Conservation (phyloP, 176 grass and related monocot species). For the Juncus inflexus region DNA sequence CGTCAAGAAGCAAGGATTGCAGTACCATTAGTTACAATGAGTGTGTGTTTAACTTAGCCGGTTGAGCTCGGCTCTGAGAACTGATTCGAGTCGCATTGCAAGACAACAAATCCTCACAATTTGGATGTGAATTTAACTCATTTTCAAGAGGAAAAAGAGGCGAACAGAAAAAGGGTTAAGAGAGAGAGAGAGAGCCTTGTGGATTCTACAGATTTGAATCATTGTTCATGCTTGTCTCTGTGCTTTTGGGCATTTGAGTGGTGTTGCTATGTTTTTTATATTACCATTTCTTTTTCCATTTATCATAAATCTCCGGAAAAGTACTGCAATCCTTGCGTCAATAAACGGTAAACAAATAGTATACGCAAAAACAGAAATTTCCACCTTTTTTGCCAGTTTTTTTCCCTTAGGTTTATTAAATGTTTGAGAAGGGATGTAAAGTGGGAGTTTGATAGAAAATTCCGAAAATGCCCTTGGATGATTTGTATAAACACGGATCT, state of each 20-base stretch:
- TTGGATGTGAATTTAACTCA: too few species aligned
- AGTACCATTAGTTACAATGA: too few species aligned
- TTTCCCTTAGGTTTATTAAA: slow-evolving; percentile 10
- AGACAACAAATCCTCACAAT: too few species aligned
- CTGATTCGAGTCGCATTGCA: too few species aligned
- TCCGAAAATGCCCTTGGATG: slow-evolving; percentile 22
- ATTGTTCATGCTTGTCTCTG: too few species aligned
- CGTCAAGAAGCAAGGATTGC: slow-evolving; percentile 13
- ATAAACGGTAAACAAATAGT: too few species aligned
- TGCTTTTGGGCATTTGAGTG: background rate
- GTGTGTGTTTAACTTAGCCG: too few species aligned
- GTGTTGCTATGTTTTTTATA: background rate
- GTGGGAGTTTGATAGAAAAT: slow-evolving; percentile 11
- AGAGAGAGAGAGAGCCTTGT: too few species aligned
- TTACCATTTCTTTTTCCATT: background rate
- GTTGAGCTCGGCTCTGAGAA: too few species aligned
- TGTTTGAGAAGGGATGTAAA: slow-evolving; percentile 11
- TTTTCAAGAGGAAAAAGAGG: too few species aligned
- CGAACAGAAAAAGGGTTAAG: too few species aligned
- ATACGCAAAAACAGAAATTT: background rate
- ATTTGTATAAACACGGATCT: slow-evolving; percentile 7
- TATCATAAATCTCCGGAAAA: background rate
- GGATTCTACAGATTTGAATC: too few species aligned
- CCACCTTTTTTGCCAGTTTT: background rate
- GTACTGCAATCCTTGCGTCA: slow-evolving; percentile 27